Percentiles rank a stretch among this genome's conserved stretches.
phyloP scores from a whole-genome alignment of 192 early-diverging fungal species.

The Gryganskiella cystojenkinii region DNA sequence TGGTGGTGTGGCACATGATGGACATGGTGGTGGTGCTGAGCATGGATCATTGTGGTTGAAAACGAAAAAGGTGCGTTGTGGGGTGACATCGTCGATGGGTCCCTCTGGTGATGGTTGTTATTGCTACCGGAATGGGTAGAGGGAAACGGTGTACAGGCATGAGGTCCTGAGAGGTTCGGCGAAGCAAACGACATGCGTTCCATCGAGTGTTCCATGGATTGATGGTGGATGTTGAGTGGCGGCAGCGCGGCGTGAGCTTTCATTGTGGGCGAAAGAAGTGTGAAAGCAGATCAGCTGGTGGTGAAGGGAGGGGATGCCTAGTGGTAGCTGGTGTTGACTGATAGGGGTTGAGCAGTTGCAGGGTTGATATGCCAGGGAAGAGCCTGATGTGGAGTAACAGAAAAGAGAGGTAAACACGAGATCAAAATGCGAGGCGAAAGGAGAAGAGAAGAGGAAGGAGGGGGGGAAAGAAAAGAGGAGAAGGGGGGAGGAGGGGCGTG shows the following conservation, averaged over 20 bases:
- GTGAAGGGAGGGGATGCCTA: neutral
- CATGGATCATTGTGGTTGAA: neutral
- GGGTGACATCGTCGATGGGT: neutral
- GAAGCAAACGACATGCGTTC: slow-evolving; percentile 30
- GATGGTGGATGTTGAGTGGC: slow-evolving; percentile 32
- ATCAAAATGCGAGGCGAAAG: neutral
- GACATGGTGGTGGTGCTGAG: neutral
- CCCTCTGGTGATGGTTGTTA: slow-evolving; percentile 14
- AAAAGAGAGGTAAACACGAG: neutral
- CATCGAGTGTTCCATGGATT: slow-evolving; percentile 39
- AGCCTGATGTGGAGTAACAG: neutral
- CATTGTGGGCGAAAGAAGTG: slow-evolving; percentile 8
- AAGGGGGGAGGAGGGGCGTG: neutral
- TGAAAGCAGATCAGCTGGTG: neutral
- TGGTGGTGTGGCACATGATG: neutral
- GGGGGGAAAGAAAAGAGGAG: neutral
- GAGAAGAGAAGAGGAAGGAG: neutral
- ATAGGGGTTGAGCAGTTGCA: neutral
- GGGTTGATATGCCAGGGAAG: neutral
- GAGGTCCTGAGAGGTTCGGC: slow-evolving; percentile 14
- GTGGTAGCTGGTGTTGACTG: neutral
- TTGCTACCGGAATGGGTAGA: no score
- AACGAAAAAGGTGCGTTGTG: slow-evolving; percentile 1
- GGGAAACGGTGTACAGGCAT: neutral
- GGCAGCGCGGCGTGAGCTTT: slow-evolving; percentile 27